Percentiles rank a stretch among this genome's conserved stretches.
phyloP scores from a whole-genome alignment of 2,329 filamentous ascomycete genomes.

The Ophiobolus disseminans region DNA sequence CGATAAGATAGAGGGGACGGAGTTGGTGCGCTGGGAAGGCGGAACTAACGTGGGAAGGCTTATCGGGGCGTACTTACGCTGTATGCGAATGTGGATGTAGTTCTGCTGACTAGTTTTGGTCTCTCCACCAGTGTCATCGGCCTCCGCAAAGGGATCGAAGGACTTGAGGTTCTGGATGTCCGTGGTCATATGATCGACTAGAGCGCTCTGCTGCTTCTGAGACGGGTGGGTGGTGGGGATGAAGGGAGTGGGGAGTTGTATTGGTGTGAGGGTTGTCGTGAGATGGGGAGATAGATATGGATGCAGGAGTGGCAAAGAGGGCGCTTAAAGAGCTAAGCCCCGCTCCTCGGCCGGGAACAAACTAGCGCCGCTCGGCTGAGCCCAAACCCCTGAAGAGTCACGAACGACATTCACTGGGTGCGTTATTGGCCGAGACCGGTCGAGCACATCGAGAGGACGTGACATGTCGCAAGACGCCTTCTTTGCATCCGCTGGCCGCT shows the following conservation, averaged over 20 bases:
- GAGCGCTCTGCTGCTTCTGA: slow-evolving; percentile 34
- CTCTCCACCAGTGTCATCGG: slow-evolving; percentile 98
- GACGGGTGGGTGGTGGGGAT: slow-evolving; percentile 9
- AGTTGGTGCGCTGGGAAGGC: too few relatives aligned
- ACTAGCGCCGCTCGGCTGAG: slow-evolving; percentile 1
- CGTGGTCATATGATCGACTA: slow-evolving; percentile 47
- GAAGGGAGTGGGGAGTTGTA: slow-evolving; percentile 5
- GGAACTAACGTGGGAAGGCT: neutral
- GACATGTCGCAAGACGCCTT: too few relatives aligned
- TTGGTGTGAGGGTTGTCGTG: slow-evolving; percentile 4
- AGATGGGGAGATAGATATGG: slow-evolving; percentile 10
- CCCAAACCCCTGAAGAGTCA: neutral
- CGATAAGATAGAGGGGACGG: neutral
- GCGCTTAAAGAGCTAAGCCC: slow-evolving; percentile 1
- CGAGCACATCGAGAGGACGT: too few relatives aligned
- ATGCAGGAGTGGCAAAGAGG: slow-evolving; percentile 8
- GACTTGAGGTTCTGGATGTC: slow-evolving; percentile 55
- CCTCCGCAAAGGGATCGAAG: slow-evolving; percentile 98
- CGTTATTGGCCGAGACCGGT: too few relatives aligned
- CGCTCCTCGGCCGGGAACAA: slow-evolving; percentile 4
- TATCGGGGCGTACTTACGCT: slow-evolving; percentile 72
- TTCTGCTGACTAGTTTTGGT: slow-evolving; percentile 89
- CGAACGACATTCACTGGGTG: too few relatives aligned
- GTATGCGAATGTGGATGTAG: slow-evolving; percentile 99
- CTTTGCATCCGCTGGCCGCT: too few relatives aligned